Evolutionary conservation across 306 rosid species (phyloP), one percentile per base, ranked within the genome.

Genomic region (Pyrus betulifolia): DNA sequence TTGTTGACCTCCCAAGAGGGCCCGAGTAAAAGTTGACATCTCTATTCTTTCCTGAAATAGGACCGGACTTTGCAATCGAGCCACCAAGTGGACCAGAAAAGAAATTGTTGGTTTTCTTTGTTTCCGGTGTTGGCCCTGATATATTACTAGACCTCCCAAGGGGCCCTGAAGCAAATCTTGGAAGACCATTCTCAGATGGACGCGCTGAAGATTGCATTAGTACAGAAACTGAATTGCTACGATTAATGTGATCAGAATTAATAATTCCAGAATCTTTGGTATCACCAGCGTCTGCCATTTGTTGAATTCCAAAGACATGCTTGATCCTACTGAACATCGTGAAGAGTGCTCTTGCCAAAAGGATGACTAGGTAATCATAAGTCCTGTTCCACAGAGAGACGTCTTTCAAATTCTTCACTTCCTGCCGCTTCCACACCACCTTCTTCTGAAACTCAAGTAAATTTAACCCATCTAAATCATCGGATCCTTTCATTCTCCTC

Each of bases 141-240:
- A 81, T 82, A 68, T 85, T 81, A 21, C 78, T 40, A 79, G 80
- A 74, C 70, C 75, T 85, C 66, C 91, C 91, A 38, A 91, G 89
- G 76, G 99, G 98, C 69, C 99, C 99, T 1, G 98, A 92, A 28
- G 99, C 88, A 84, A 92, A 96, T 87, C 88, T 89, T 59, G 90
- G 58, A 75, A 40, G 91, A 72, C 71, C 81, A 45, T 79, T 88
- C 77, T 76, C 84, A 3, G 89, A 76, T 35, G 84, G 86, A 58
- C 67, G 88, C 60, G 82, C 84, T 18, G 93, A 86, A 85, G 96
- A 61, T 79, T 85, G 97, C 88, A 89, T 82, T 17, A 87, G 33
- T 21, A 90, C 88, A 72, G 96, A 91, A 72, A 90, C 97, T 30
- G 99, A 89, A 21, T 83, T 93, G 82, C 91, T 88, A 23, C 88